Conservation (phyloP, 495 filamentous ascomycete genomes). For the Tuber indicum region DNA sequence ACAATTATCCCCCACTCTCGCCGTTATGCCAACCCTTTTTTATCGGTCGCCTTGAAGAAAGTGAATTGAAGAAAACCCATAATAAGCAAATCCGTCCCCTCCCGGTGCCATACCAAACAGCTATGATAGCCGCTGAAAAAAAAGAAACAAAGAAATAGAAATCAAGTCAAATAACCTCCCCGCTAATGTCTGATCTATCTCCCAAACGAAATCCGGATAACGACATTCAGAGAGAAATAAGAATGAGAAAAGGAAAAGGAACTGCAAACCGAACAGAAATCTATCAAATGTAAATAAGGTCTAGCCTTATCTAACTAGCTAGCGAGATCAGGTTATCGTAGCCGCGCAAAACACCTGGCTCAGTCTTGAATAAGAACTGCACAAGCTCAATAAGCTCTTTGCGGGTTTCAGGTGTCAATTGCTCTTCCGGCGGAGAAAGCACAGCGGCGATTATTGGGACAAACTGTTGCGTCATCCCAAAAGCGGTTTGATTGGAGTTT, state of each 20-base stretch:
- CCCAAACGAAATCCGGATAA: conserved; percentile 5
- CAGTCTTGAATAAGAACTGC: conserved; percentile 58
- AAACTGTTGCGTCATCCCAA: conserved; percentile 67
- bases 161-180: conserved; percentile 25
- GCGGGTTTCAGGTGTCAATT: conserved; percentile 75
- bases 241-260: not conserved
- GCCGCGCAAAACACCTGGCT: conserved; percentile 29
- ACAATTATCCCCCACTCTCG: not conserved
- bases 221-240: not conserved
- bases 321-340: conserved; percentile 35
- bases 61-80: conserved; percentile 6
- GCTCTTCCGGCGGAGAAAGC: conserved; percentile 68
- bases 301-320: conserved; percentile 7
- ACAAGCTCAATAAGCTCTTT: conserved; percentile 62
- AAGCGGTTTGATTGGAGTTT: conserved; percentile 62
- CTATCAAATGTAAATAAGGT: not conserved
- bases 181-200: conserved; percentile 16
- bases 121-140: conserved; percentile 15
- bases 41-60: not conserved
- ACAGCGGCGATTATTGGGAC: conserved; percentile 76
- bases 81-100: conserved; percentile 11
- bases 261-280: not conserved
- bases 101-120: conserved; percentile 6
- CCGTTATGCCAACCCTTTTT: not conserved
- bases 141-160: conserved; percentile 14